Base-by-base conservation (phyloP, 2,329 filamentous ascomycete species). In the Paecilomyces sp. region DNA sequence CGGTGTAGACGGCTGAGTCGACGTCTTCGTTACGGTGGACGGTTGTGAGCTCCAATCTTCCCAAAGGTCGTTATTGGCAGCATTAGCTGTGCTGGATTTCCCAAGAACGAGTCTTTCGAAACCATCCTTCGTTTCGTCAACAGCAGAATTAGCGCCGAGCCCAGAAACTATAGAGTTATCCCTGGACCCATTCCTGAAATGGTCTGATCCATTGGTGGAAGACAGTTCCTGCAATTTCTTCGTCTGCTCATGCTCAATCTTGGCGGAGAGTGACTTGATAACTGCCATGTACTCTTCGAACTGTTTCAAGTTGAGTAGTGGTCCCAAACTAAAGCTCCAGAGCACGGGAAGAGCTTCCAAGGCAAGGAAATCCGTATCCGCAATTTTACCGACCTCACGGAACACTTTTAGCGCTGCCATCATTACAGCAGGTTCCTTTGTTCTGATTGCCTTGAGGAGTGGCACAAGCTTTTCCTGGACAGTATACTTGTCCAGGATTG, bases 391-490 rank as follows among this genome's bases (percentile, higher is more conserved):
- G 30, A 99, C 88, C 55, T 96, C 89, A 56, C 85, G 85, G 64
- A 97, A 86, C 0, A 97, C 91, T 58, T 88, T 88, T 34, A 97
- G 80, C 0, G 92, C 89, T 5, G 93, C 92, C 81, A 97, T 89
- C 90, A 97, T 97, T 9, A 99, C 94, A 7, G 92, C 92, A 0
- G 94, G 94, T 73, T 99, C 94, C 71, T 96, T 97, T 0, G 94
- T 99, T 76, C 96, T 97, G 78, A 99, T 97, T 1, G 83, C 92
- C 69, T 90, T 92, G 62, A 99, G 82, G 3, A 97, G 78, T 0
- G 94, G 94, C 0, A 97, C 85, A 34, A 99, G 90, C 78, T 97
- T 97, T 72, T 99, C 94, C 73, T 99, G 94, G 78, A 99, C 93
- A 0, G 94, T 97, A 70, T 94, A 97, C 74, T 97, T 97, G 78